These are phyloP conservation scores for Mortierella polycephala DNA, from an alignment of 371 early-diverging fungal genomes.

Conservation along the genomic window DNA sequence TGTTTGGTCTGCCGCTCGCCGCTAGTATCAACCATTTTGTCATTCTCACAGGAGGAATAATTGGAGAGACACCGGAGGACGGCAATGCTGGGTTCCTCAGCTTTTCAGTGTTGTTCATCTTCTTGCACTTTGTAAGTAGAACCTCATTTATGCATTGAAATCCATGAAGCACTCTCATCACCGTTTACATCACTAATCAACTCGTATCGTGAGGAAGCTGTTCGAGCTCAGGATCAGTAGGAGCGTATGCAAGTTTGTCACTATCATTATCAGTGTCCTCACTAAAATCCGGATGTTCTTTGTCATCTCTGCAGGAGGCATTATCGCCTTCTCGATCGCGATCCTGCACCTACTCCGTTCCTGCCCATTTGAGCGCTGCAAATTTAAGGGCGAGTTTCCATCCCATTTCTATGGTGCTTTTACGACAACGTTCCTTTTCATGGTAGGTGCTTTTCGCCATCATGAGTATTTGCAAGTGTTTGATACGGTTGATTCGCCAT, in stretches of 20 bases:
- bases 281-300: constrained; percentile 3
- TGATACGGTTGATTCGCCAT: no score
- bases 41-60: no score
- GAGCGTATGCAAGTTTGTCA: constrained; percentile 6
- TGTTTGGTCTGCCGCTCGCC: neutral
- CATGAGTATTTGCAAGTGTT: no score
- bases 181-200: no score
- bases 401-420: neutral
- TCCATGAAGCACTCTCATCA: no score
- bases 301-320: constrained; percentile 4
- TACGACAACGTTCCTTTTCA: constrained; percentile 1
- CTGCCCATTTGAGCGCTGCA: neutral
- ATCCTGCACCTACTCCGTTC: constrained; percentile 3
- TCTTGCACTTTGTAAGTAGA: constrained; percentile 5
- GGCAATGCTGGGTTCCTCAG: neutral
- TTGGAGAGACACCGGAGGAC: neutral
- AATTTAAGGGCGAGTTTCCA: neutral
- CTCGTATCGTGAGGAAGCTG: neutral
- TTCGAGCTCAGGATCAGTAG: constrained; percentile 1
- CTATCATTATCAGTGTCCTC: neutral
- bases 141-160: no score
- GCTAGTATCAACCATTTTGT: neutral
- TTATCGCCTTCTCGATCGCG: constrained; percentile 1
- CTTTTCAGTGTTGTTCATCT: constrained; percentile 2
- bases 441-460: no score